Base-by-base conservation (phyloP, 1,284 basidiomycete species). In the Serendipita sp. region DNA sequence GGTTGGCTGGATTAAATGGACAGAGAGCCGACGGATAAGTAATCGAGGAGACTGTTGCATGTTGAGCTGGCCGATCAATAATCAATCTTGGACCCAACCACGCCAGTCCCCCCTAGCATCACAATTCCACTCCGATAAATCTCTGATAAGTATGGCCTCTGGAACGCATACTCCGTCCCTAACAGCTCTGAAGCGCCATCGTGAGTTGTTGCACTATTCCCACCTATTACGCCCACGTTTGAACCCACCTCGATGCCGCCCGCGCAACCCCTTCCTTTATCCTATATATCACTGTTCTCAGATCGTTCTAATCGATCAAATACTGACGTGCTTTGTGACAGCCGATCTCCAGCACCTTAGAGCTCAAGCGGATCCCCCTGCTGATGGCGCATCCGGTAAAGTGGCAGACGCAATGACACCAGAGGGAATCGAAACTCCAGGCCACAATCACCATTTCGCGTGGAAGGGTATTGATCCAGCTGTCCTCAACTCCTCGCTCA, bases 401-500 rank as follows among this genome's bases (percentile, higher is more conserved):
- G 49, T 13, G 12, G 53, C 17, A n/a, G 53, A 32, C n/a, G 30
- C 32, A 29, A n/a, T 26, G n/a, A 35, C 32, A 58, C 26, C 53
- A 58, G 53, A 58, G 10, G 53, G 53, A 29, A 29, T 30, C 22
- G 15, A 26, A n/a, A 58, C 26, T 8, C 53, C 53, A 58, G 53
- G 53, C 10, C 53, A 58, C 30, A 32, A 17, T 26, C 53, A 58
- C 53, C 53, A 58, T 32, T 58, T 58, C 32, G 15, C 22, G 6
- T 26, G 32, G 22, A 58, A 58, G 26, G 53, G 53, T 8, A 58
- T 58, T 6, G 53, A 58, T 35, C 53, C 53, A n/a, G 32, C 15
- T n/a, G 53, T 58, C 32, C 53, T 58, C 53, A 58, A 58, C 53
- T 30, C 26, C 15, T 58, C 53, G 22, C 53, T 58, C 53, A 58